Conservation (phyloP, 441 rosid species). For the Theobroma grandiflorum region DNA sequence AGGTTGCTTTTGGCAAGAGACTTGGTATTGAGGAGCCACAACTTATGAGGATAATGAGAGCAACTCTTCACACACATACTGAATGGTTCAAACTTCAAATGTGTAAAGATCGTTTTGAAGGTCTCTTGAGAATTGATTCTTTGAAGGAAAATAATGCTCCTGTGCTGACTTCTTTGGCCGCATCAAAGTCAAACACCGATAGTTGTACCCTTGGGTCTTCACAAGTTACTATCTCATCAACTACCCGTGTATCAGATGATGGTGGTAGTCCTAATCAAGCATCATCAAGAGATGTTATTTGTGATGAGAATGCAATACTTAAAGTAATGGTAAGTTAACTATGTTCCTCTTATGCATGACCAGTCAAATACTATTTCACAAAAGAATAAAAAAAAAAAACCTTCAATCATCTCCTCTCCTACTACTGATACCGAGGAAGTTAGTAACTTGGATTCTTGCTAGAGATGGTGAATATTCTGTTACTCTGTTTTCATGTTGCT, state of each 20-base stretch:
- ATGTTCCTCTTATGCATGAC: neutral
- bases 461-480: neutral
- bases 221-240: conserved; percentile 72
- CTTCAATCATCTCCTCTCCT: neutral
- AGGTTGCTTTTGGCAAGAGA: conserved; percentile 83
- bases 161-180: conserved; percentile 54
- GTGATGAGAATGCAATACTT: conserved; percentile 89
- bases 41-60: conserved; percentile 90
- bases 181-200: conserved; percentile 65
- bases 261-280: conserved; percentile 76
- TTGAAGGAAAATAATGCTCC: conserved; percentile 73
- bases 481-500: neutral
- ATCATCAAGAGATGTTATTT: conserved; percentile 65
- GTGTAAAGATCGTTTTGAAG: conserved; percentile 91
- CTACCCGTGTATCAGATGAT: conserved; percentile 73
- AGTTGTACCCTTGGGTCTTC: conserved; percentile 80
- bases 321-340: conserved; percentile 87
- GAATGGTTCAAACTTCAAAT: conserved; percentile 97
- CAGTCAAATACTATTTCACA: neutral
- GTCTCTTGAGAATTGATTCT: conserved; percentile 71
- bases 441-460: neutral
- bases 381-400: too few relatives aligned
- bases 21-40: conserved; percentile 90
- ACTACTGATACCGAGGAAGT: neutral
- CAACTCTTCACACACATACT: conserved; percentile 77